These are phyloP conservation scores for Dittrichia graveolens DNA, from an alignment of 129 eudicot genomes.

Conservation along the genomic window DNA sequence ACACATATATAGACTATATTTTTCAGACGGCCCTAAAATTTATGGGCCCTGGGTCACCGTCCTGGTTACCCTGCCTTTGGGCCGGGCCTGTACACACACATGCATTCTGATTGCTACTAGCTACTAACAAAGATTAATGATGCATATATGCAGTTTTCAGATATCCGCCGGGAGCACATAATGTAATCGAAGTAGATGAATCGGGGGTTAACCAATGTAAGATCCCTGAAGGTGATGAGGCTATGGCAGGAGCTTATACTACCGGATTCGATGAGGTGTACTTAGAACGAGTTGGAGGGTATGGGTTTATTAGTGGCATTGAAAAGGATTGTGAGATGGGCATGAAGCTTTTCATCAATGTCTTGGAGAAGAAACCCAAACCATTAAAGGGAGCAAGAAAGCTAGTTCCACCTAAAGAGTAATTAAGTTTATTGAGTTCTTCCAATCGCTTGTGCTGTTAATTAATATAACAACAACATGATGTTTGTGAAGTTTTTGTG, in stretches of 20 bases:
- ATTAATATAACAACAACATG: background rate
- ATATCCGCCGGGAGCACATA: background rate
- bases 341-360: constrained; percentile 33
- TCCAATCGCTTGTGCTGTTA: background rate
- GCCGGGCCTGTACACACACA: too few relatives aligned
- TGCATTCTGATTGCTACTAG: too few relatives aligned
- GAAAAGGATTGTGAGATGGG: constrained; percentile 26
- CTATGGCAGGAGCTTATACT: background rate
- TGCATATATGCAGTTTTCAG: background rate
- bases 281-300: constrained; percentile 20
- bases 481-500: too few relatives aligned
- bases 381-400: constrained; percentile 16
- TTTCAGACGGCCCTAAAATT: too few relatives aligned
- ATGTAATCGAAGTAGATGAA: background rate
- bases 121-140: too few relatives aligned
- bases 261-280: background rate
- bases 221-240: background rate
- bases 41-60: too few relatives aligned
- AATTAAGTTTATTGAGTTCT: background rate
- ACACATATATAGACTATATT: too few relatives aligned
- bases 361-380: background rate
- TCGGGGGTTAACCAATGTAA: background rate
- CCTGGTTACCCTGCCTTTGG: too few relatives aligned
- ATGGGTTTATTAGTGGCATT: constrained; percentile 39
- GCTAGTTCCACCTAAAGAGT: background rate